A percentile compares a stretch with the other conserved stretches of the same genome.
phyloP scores from a whole-genome alignment of 148 eudicot genomes.

The Vaccinium myrtillus region DNA sequence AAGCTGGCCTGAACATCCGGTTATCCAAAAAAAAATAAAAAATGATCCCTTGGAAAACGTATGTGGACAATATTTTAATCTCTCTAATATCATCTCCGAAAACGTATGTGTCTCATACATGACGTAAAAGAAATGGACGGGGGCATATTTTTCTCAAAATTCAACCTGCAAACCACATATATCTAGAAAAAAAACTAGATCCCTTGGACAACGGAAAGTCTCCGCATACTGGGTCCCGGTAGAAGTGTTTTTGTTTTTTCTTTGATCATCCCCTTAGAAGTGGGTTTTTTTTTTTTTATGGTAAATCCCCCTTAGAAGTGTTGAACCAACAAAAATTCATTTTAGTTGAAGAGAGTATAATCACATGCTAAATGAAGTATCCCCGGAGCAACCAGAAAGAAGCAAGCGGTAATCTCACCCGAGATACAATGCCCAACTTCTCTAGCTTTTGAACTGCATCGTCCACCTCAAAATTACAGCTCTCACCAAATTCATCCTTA shows the following conservation, averaged over 20 bases:
- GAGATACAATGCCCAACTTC: conserved; percentile 82
- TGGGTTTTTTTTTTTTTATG: not conserved
- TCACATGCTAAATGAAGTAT: not conserved
- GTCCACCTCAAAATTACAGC: conserved; percentile 90
- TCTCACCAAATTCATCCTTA: conserved; percentile 79
- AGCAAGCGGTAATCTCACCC: conserved; percentile 46
- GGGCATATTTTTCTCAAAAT: not conserved
- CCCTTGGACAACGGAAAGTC: not conserved
- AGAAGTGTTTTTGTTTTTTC: no score
- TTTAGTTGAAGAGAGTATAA: not conserved
- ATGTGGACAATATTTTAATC: no score
- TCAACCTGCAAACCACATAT: not conserved
- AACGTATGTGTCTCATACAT: not conserved
- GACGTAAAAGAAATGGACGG: not conserved
- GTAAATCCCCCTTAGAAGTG: not conserved
- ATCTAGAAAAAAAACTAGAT: not conserved
- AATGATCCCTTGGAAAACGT: no score
- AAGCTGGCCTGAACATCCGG: no score
- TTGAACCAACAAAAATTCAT: not conserved
- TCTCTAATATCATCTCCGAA: no score
- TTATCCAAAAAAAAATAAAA: no score
- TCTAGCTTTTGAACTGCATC: conserved; percentile 88
- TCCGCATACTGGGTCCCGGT: not conserved
- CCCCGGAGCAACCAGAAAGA: not conserved
- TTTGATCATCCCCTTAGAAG: not conserved